These are phyloP conservation scores for Hypomyces rosellus DNA, from an alignment of 2,329 filamentous ascomycete species.

Conservation along the genomic window DNA sequence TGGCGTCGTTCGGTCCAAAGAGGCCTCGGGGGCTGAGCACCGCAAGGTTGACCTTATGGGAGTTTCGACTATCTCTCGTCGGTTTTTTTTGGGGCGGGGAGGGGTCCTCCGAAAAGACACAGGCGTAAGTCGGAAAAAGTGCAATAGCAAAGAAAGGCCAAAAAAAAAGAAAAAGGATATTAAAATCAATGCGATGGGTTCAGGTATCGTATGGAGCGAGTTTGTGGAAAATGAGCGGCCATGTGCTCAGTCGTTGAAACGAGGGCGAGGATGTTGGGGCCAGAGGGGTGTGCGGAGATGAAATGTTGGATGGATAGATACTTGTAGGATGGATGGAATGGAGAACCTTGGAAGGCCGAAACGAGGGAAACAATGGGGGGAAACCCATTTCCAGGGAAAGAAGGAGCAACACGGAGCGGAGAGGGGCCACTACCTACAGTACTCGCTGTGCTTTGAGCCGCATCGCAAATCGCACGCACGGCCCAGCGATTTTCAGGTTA, in stretches of 20 bases:
- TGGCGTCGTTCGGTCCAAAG: too few relatives aligned
- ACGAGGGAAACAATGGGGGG: not conserved
- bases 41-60: too few relatives aligned
- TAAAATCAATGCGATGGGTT: not conserved
- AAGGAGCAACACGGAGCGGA: not conserved
- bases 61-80: too few relatives aligned
- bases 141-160: not conserved
- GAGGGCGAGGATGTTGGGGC: not conserved
- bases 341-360: not conserved
- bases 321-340: not conserved
- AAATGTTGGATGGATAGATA: not conserved
- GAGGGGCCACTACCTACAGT: not conserved
- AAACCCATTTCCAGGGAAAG: not conserved
- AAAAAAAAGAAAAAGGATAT: not conserved
- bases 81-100: too few relatives aligned
- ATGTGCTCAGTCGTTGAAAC: not conserved
- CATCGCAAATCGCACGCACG: not conserved
- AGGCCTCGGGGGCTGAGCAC: too few relatives aligned
- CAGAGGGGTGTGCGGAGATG: not conserved
- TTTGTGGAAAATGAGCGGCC: not conserved
- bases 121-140: too few relatives aligned
- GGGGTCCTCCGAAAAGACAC: too few relatives aligned
- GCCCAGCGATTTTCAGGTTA: not conserved
- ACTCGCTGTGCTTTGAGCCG: constrained; percentile 4
- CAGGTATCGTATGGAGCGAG: not conserved